Evolutionary conservation across 2,329 filamentous ascomycete genomes (phyloP).

Genomic region (Penicillium sp.): DNA sequence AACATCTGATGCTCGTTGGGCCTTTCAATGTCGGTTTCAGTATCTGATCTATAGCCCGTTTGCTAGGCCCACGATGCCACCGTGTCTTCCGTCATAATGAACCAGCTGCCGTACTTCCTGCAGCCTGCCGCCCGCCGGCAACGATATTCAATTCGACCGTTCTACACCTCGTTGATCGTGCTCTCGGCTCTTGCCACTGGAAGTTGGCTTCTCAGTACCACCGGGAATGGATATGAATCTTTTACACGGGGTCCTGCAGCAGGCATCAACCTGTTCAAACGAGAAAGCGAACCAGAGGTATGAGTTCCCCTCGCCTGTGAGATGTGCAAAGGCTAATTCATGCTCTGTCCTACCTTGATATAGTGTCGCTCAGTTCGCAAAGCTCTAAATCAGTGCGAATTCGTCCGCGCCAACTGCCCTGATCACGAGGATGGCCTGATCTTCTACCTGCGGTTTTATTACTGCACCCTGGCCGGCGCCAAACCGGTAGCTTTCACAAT

Average conservation of each 20-base stretch:
- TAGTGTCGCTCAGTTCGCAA: slow-evolving; percentile 79
- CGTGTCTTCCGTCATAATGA: slow-evolving; percentile 26
- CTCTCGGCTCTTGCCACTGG: slow-evolving; percentile 35
- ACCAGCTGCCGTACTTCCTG: slow-evolving; percentile 23
- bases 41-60: not conserved
- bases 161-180: slow-evolving; percentile 48
- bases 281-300: slow-evolving; percentile 33
- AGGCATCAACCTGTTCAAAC: slow-evolving; percentile 17
- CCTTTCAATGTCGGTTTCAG: not conserved
- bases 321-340: slow-evolving; percentile 16
- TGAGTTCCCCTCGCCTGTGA: slow-evolving; percentile 4
- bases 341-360: slow-evolving; percentile 13
- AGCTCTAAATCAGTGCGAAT: slow-evolving; percentile 80
- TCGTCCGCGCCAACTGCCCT: slow-evolving; percentile 76
- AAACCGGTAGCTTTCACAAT: slow-evolving; percentile 78
- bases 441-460: slow-evolving; percentile 87
- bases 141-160: slow-evolving; percentile 47
- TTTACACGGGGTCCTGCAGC: slow-evolving; percentile 4
- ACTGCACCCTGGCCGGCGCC: slow-evolving; percentile 70
- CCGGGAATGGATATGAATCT: slow-evolving; percentile 8
- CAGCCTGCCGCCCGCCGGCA: slow-evolving; percentile 24
- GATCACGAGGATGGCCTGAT: slow-evolving; percentile 90
- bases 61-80: slow-evolving; percentile 32
- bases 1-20: not conserved
- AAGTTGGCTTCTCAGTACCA: slow-evolving; percentile 27